Evolutionary conservation across 352 stramenopile genomes (phyloP), one percentile per base, ranked within the genome.

Genomic region (Phytophthora colocasiae): DNA sequence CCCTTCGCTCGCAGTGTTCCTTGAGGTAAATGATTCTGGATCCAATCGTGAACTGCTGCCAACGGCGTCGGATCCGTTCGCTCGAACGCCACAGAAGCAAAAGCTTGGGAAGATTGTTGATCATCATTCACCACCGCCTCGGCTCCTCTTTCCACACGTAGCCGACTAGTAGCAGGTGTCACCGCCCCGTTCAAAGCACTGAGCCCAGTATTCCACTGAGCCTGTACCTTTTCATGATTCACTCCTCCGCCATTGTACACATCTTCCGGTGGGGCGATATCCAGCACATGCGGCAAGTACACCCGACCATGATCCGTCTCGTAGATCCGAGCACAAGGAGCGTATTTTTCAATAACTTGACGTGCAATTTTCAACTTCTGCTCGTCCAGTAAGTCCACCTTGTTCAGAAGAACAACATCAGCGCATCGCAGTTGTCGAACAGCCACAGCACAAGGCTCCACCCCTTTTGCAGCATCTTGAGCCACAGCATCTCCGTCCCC

Each of bases 361-460:
- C 68, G 71, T 1, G 82, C 82, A 7, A 19, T 29, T 8, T 45
- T 39, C 19, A 81, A 68, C 15, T 53, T 62, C 0, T 48, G 43
- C 2, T 80, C 77, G 38, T 76, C 49, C 62, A 94, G 63, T 9
- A 94, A 64, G 50, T 94, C 86, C 32, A 91, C 74, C 61, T 94
- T 94, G 66, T 94, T 94, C n/a, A 94, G 80, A 57, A 93, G 59
- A 32, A 94, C 84, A 17, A 93, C 80, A 54, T 94, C 86, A 2
- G 86, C 86, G 38, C 82, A 90, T 10, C 71, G 57, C n/a, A 94
- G 67, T 64, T 94, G 86, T 29, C 79, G 72, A 24, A 82, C 52
- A 15, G 83, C 78, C 10, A 91, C 83, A 32, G 63, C 71, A 57
- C 73, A 84, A 2, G 74, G 73, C n/a, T 36, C 44, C 6, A 65